Conservation (phyloP, 2,329 filamentous ascomycete species). For the Colletotrichum godetiae region DNA sequence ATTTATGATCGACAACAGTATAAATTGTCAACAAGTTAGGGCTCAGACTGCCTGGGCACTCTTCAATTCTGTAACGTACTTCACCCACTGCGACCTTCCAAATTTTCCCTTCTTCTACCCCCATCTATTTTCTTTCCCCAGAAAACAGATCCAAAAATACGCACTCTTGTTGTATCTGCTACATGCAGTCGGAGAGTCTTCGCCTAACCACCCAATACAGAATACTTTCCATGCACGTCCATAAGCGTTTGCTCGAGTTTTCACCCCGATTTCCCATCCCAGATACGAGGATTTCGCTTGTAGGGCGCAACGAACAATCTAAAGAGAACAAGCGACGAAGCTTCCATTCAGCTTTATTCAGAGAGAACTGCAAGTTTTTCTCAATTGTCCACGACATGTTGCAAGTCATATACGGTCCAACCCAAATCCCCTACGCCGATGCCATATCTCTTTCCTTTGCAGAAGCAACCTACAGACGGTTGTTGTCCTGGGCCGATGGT, state of each 20-base stretch:
- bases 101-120: accelerated
- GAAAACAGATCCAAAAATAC: too few species aligned
- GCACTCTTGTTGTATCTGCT: too few species aligned
- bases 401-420: conserved; percentile 38
- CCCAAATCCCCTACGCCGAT: conserved; percentile 13
- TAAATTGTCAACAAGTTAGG: not conserved
- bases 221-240: not conserved
- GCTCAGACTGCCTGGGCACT: conserved; percentile 3
- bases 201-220: too few species aligned
- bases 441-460: conserved; percentile 40
- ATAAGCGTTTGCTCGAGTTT: not conserved
- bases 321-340: not conserved
- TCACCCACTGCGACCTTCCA: not conserved
- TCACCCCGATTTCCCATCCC: not conserved
- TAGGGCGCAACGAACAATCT: not conserved
- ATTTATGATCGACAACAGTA: not conserved
- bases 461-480: conserved; percentile 50
- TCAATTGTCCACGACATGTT: conserved; percentile 47
- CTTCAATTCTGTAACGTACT: not conserved
- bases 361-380: conserved; percentile 47
- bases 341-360: not conserved
- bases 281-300: too few species aligned
- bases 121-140: not conserved
- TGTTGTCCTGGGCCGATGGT: conserved; percentile 50
- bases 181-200: too few species aligned